Base-by-base conservation (phyloP, 2,329 filamentous ascomycete species). In the Aspergillus oerlinghausenensis region DNA sequence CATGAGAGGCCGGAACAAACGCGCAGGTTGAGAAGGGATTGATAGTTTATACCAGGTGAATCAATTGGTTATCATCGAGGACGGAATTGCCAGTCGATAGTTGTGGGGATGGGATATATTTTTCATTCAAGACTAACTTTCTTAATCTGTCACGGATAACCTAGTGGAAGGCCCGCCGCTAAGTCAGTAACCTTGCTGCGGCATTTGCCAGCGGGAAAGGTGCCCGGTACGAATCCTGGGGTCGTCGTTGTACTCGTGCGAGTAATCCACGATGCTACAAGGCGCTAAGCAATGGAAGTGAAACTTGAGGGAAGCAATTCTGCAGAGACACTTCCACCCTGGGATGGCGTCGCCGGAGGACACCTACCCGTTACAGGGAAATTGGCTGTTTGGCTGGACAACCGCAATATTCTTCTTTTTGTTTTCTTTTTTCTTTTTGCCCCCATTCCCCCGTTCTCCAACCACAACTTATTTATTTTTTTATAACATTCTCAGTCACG, bases 281-380 rank as follows among this genome's bases (percentile, higher is more conserved):
- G 72, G 71, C 75, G 75, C 65, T 83, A 79, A 82, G 80, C 75
- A 73, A 79, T 81, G 78, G 74, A 77, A 70, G 68, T 73, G 69
- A 82, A 62, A 60, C 79, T 81, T 80, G 78, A 83, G 80, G 77
- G 79, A 80, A 82, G 80, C 72, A 79, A 83, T 82, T 80, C 78
- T 79, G 80, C 80, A 83, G 79, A 81, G 79, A 77, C 69, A 71
- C 71, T 72, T 77, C 75, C 79, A 77, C 78, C 79, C 79, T 75
- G 75, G 73, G 75, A 73, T 80, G 79, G 80, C 80, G 79, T 75
- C 70, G 73, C 73, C 76, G 78, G 80, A 82, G 71, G 71, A 82
- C 79, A 79, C 75, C 76, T 64, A 67, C 66, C 63, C 64, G 67
- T 73, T 73, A 72, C 69, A 72, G 65, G 71, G 65, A 66, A 67